These are phyloP conservation scores for Salvia miltiorrhiza DNA, from an alignment of 257 asterid species.

Conservation along the genomic window DNA sequence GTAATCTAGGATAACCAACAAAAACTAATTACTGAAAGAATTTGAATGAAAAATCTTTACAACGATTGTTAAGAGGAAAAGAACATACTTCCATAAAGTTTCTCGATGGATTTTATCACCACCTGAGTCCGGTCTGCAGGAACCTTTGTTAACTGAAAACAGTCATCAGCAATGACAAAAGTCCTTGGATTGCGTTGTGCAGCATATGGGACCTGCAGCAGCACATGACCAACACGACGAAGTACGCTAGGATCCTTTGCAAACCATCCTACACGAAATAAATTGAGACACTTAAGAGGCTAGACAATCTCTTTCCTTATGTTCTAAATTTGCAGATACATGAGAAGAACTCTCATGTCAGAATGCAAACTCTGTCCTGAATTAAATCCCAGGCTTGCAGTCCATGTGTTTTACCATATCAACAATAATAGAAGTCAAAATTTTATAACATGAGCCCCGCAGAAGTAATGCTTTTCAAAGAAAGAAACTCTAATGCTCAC, in stretches of 20 bases:
- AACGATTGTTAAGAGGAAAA: slow-evolving; percentile 18
- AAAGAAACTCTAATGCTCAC: not conserved
- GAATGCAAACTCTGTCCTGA: not conserved
- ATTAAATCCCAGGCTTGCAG: not conserved
- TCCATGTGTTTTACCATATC: not conserved
- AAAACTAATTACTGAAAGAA: slow-evolving; percentile 7
- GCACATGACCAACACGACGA: slow-evolving; percentile 88
- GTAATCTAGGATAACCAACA: slow-evolving; percentile 18
- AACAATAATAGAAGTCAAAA: not conserved
- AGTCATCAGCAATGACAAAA: slow-evolving; percentile 79
- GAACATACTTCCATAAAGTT: slow-evolving; percentile 78
- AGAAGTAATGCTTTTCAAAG: not conserved
- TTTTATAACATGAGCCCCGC: not conserved
- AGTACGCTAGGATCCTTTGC: slow-evolving; percentile 81
- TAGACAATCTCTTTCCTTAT: not conserved
- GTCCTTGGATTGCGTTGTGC: slow-evolving; percentile 74
- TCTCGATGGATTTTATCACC: slow-evolving; percentile 72
- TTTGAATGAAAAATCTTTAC: not conserved
- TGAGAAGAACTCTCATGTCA: not conserved
- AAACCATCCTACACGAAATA: slow-evolving; percentile 64
- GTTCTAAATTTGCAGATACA: not conserved
- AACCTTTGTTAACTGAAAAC: slow-evolving; percentile 54
- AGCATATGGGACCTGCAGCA: slow-evolving; percentile 79
- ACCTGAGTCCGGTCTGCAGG: slow-evolving; percentile 59
- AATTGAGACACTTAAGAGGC: slow-evolving; percentile 9